Conservation (phyloP, 805 yeast species). For the Isabelozyma rhagii region DNA sequence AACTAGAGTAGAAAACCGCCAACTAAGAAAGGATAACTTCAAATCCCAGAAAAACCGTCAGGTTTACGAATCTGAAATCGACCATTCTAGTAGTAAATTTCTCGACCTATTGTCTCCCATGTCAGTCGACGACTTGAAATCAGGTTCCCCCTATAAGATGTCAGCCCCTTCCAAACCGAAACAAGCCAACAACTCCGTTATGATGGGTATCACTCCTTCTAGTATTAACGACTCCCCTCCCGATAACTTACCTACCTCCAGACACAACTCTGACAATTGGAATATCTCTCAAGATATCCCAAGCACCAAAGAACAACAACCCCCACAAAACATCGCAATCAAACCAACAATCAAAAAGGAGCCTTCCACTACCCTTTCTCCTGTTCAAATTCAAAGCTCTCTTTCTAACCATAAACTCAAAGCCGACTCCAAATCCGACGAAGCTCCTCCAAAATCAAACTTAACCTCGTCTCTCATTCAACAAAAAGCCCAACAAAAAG, state of each 20-base stretch:
- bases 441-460: constrained; percentile 12
- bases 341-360: constrained; percentile 14
- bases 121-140: constrained; percentile 32
- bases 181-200: background rate
- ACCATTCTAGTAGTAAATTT: constrained; percentile 13
- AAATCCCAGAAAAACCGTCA: constrained; percentile 19
- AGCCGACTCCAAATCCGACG: background rate
- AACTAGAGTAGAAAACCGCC: constrained; percentile 38
- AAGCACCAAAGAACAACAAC: too few species aligned
- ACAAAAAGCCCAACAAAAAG: constrained; percentile 7
- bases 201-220: constrained; percentile 27
- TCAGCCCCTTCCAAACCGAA: background rate
- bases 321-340: background rate
- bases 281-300: background rate
- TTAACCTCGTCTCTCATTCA: constrained; percentile 17
- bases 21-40: constrained; percentile 29
- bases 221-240: constrained; percentile 27
- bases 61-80: background rate
- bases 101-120: constrained; percentile 40
- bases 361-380: constrained; percentile 11
- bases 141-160: constrained; percentile 6
- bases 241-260: constrained; percentile 7
- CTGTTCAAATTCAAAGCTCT: constrained; percentile 9
- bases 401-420: background rate
- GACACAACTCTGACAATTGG: constrained; percentile 4